phyloP scores from a whole-genome alignment of 2,329 filamentous ascomycete genomes.

The Cytospora mali region DNA sequence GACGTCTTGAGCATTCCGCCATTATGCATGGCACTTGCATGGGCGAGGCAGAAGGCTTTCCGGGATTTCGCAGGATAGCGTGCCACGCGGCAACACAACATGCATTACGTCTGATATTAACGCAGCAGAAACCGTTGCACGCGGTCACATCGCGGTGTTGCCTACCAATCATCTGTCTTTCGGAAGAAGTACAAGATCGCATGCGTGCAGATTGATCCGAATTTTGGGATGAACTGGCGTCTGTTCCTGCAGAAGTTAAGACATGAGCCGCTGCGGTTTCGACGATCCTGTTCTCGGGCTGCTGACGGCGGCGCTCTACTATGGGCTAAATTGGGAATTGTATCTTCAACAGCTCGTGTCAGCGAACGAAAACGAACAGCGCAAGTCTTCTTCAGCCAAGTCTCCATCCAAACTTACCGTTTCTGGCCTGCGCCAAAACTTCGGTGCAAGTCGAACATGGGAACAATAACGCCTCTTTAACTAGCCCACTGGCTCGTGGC shows the following conservation, averaged over 20 bases:
- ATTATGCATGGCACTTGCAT: neutral
- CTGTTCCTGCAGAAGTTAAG: constrained; percentile 4
- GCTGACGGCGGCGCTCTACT: constrained; percentile 6
- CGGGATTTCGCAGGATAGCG: neutral
- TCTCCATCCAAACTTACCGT: neutral
- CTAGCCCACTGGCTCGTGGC: constrained; percentile 5
- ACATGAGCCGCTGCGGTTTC: neutral
- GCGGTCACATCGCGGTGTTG: neutral
- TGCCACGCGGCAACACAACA: neutral
- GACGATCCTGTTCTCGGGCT: constrained; percentile 4
- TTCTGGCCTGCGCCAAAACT: neutral
- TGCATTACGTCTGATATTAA: neutral
- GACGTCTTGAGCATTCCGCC: neutral
- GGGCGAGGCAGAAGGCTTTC: neutral
- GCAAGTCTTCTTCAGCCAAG: neutral
- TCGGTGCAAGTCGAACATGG: neutral
- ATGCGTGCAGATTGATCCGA: constrained; percentile 13
- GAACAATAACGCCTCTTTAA: neutral
- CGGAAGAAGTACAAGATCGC: constrained; percentile 2
- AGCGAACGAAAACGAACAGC: neutral
- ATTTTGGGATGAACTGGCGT: constrained; percentile 2
- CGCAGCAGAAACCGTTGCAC: neutral
- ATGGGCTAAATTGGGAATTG: neutral
- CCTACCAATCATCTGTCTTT: neutral
- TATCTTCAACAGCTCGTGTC: constrained; percentile 12